Evolutionary conservation across 2,329 filamentous ascomycete genomes (phyloP).

Genomic region (Epichloe hybrida): DNA sequence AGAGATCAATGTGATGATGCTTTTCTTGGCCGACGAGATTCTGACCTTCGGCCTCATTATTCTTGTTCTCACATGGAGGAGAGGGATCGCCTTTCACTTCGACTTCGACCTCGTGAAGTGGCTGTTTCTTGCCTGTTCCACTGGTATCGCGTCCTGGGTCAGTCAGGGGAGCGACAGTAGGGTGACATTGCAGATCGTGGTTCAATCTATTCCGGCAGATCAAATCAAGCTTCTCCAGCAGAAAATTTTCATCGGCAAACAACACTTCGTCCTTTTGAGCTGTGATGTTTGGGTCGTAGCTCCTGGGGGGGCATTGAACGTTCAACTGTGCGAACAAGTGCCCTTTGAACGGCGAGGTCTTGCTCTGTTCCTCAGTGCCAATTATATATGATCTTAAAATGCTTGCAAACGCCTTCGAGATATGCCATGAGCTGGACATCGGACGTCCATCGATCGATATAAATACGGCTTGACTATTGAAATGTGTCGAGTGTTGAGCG

Average conservation of each 20-base stretch:
- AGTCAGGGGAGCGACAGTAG: not conserved
- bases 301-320: constrained; percentile 45
- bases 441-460: constrained; percentile 58
- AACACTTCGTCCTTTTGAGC: constrained; percentile 59
- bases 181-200: not conserved
- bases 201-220: constrained; percentile 30
- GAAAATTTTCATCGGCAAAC: constrained; percentile 40
- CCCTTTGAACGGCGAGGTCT: constrained; percentile 15
- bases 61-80: not conserved
- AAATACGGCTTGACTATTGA: constrained; percentile 26
- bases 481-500: constrained; percentile 27
- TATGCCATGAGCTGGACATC: constrained; percentile 29
- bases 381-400: constrained; percentile 34
- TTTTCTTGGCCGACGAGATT: not conserved
- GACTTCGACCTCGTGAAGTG: not conserved
- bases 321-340: constrained; percentile 51
- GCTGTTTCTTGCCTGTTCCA: not conserved
- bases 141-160: not conserved
- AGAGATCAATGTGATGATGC: not conserved
- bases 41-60: not conserved
- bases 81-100: not conserved
- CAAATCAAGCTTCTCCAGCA: constrained; percentile 32
- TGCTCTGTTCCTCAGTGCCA: not conserved
- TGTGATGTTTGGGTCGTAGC: constrained; percentile 61
- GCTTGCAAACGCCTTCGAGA: constrained; percentile 43